A percentile compares a stretch with the other conserved stretches of the same genome.
Conservation (phyloP, 306 rosid genomes). For the Vigna hirtella region DNA sequence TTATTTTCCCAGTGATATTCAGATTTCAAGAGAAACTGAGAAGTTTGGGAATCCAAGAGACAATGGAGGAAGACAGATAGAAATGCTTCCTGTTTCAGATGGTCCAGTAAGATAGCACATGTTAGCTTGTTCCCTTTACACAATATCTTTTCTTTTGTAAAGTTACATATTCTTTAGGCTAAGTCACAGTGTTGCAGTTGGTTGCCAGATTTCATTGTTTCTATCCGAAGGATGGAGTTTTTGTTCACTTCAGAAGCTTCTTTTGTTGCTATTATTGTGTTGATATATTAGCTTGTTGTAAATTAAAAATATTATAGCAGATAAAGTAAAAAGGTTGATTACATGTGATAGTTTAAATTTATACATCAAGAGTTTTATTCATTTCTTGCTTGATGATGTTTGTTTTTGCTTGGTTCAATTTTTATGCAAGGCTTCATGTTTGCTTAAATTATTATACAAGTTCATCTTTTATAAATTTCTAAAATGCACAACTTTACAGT, state of each 20-base stretch:
- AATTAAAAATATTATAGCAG: constrained; percentile 45
- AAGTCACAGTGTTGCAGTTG: constrained; percentile 51
- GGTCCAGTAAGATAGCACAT: constrained; percentile 50
- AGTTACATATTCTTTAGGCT: constrained; percentile 79
- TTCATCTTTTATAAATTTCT: too few species aligned
- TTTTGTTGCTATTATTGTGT: constrained; percentile 44
- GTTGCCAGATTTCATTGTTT: constrained; percentile 54
- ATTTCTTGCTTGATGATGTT: constrained; percentile 10
- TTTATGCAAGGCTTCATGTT: not conserved
- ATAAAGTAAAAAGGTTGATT: constrained; percentile 10
- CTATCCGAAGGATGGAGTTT: constrained; percentile 80
- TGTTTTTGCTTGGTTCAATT: not conserved
- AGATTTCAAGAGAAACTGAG: constrained; percentile 81
- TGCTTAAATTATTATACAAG: not conserved
- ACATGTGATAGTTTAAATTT: constrained; percentile 18
- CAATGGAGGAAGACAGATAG: constrained; percentile 64
- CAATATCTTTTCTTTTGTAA: constrained; percentile 50
- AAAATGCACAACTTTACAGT: too few species aligned
- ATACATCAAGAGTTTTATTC: constrained; percentile 20
- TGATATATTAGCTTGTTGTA: constrained; percentile 55
- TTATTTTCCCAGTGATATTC: constrained; percentile 75
- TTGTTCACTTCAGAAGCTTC: constrained; percentile 44
- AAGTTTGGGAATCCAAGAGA: constrained; percentile 56
- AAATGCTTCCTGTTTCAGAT: constrained; percentile 66
- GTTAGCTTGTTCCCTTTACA: constrained; percentile 37